Conservation (phyloP, 1,284 basidiomycete species). For the Malassezia arunalokei region DNA sequence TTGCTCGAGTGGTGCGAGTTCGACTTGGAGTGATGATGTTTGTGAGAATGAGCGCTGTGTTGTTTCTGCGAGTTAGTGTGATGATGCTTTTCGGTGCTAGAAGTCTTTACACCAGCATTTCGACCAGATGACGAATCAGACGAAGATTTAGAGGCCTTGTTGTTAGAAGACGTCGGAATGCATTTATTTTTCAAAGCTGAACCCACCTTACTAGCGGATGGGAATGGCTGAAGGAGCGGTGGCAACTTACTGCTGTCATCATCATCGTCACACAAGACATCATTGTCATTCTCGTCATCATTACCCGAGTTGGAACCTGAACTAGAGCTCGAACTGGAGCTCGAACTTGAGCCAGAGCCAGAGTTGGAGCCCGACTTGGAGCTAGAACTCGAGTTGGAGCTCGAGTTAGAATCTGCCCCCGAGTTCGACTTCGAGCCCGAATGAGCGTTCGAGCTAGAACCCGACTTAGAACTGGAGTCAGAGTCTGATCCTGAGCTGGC, state of each 20-base stretch:
- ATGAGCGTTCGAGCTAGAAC: neutral
- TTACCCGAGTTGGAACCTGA: conserved; percentile 1
- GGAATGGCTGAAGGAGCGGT: conserved; percentile 14
- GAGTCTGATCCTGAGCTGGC: conserved; percentile 3
- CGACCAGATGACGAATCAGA: conserved; percentile 6
- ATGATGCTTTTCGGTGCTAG: neutral
- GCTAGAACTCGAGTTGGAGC: neutral
- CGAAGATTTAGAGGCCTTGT: neutral
- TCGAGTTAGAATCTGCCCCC: neutral
- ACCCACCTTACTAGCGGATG: conserved; percentile 8
- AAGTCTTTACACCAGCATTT: conserved; percentile 1
- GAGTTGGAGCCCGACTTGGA: neutral
- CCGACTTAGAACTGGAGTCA: neutral
- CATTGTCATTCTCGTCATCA: neutral
- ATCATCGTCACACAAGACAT: conserved; percentile 6
- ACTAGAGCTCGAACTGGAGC: conserved; percentile 2
- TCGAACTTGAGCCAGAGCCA: neutral
- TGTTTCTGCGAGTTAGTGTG: neutral
- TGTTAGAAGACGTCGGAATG: conserved; percentile 12
- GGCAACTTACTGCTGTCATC: conserved; percentile 9
- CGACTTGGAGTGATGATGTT: neutral
- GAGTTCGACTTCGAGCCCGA: conserved; percentile 7
- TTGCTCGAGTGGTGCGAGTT: too few species aligned
- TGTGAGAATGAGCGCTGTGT: neutral
- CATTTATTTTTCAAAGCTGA: conserved; percentile 7